Conservation (phyloP, 2,329 filamentous ascomycete genomes). For the Harringtonia aguacate region DNA sequence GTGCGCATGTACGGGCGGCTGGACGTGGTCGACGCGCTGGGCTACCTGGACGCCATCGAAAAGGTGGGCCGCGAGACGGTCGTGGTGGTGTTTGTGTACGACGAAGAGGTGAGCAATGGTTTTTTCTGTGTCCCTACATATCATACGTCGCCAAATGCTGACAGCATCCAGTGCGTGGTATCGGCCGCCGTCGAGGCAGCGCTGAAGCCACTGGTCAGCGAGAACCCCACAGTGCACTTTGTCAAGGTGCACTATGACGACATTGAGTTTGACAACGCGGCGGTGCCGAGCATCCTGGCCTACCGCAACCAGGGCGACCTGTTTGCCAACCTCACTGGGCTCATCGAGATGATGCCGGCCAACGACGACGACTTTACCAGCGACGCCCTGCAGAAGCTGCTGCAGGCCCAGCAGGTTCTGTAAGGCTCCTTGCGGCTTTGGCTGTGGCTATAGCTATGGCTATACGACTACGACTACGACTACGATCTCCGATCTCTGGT, state of each 20-base stretch:
- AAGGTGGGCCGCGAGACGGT: slow-evolving; percentile 71
- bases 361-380: slow-evolving; percentile 53
- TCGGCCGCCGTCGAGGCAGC: slow-evolving; percentile 71
- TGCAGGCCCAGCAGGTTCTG: slow-evolving; percentile 42
- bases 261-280: slow-evolving; percentile 85
- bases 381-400: slow-evolving; percentile 38
- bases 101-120: slow-evolving; percentile 65
- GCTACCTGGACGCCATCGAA: slow-evolving; percentile 94
- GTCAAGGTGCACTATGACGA: slow-evolving; percentile 85
- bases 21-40: slow-evolving; percentile 76
- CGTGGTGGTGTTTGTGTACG: slow-evolving; percentile 90
- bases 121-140: background rate
- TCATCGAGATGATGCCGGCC: slow-evolving; percentile 76
- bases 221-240: slow-evolving; percentile 66
- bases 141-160: too few species aligned
- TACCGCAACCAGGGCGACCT: slow-evolving; percentile 83
- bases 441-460: too few species aligned
- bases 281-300: slow-evolving; percentile 77
- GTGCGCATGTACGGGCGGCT: slow-evolving; percentile 68
- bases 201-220: slow-evolving; percentile 61
- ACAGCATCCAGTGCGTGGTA: slow-evolving; percentile 59
- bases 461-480: too few species aligned
- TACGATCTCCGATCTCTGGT: too few species aligned
- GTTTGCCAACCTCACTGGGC: slow-evolving; percentile 78
- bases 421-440: slow-evolving; percentile 16